Conservation (phyloP, 306 rosid species). For the Chamaecrista fasciculata region DNA sequence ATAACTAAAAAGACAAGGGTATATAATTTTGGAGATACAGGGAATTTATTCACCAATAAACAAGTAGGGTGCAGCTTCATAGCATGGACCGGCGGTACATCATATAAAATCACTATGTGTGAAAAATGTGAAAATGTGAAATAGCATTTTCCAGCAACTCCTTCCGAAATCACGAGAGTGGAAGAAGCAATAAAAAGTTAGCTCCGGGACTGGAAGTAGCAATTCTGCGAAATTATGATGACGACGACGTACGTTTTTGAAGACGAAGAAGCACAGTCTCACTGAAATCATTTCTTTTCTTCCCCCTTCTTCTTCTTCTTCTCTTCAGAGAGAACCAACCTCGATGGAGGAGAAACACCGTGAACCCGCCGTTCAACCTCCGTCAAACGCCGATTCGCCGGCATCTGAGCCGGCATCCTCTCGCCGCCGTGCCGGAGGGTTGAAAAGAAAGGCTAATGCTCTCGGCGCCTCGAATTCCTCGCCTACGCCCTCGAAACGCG, state of each 20-base stretch:
- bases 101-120: not conserved
- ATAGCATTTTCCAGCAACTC: no score
- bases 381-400: constrained; percentile 44
- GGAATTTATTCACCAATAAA: constrained; percentile 1
- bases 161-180: not conserved
- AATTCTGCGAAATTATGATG: not conserved
- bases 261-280: not conserved
- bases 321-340: not conserved
- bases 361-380: constrained; percentile 43
- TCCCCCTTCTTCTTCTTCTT: no score
- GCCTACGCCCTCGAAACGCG: constrained; percentile 57
- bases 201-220: not conserved
- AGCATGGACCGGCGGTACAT: not conserved
- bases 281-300: not conserved
- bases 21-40: no score
- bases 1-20: no score
- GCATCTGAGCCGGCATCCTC: constrained; percentile 54
- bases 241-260: not conserved
- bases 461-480: constrained; percentile 44
- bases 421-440: constrained; percentile 55
- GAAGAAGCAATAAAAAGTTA: not conserved
- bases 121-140: no score
- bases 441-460: constrained; percentile 51
- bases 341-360: constrained; percentile 72
- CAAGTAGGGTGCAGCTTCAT: not conserved